Percentiles rank a stretch among this genome's conserved stretches.
phyloP scores from a whole-genome alignment of 805 yeast genomes.

The Priceomyces medius region DNA sequence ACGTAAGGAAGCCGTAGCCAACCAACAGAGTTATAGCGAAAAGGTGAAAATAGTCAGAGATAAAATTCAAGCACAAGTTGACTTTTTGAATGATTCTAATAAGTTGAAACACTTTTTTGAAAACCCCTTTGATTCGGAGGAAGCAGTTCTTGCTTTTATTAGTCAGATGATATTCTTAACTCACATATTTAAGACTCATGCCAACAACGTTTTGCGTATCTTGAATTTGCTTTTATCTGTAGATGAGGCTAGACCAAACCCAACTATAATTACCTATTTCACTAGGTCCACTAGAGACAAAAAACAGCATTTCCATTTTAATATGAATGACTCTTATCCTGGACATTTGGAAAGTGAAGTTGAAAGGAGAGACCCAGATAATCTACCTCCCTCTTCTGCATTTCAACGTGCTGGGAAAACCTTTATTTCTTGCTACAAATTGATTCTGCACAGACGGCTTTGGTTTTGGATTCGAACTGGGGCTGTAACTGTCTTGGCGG shows the following conservation, averaged over 20 bases:
- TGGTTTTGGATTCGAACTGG: conserved; percentile 32
- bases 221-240: conserved; percentile 20
- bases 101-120: conserved; percentile 6
- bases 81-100: conserved; percentile 8
- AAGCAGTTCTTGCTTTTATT: conserved; percentile 22
- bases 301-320: conserved; percentile 1
- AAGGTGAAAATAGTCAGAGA: conserved; percentile 12
- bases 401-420: conserved; percentile 21
- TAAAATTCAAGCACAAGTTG: conserved; percentile 10
- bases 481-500: conserved; percentile 20
- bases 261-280: conserved; percentile 17
- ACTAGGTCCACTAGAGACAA: conserved; percentile 11
- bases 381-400: conserved; percentile 21
- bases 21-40: conserved; percentile 17
- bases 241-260: conserved; percentile 22
- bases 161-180: conserved; percentile 23
- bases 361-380: conserved; percentile 27
- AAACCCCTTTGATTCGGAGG: conserved; percentile 19
- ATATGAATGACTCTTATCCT: conserved; percentile 6
- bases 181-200: conserved; percentile 18
- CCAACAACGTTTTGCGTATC: conserved; percentile 12
- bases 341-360: conserved; percentile 9
- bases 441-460: conserved; percentile 15
- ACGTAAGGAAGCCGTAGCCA: conserved; percentile 9
- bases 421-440: conserved; percentile 15